A percentile compares a stretch with the other conserved stretches of the same genome.
These are phyloP conservation scores for Colletotrichum tamarilloi DNA, from an alignment of 2,329 filamentous ascomycete species.

Conservation along the genomic window DNA sequence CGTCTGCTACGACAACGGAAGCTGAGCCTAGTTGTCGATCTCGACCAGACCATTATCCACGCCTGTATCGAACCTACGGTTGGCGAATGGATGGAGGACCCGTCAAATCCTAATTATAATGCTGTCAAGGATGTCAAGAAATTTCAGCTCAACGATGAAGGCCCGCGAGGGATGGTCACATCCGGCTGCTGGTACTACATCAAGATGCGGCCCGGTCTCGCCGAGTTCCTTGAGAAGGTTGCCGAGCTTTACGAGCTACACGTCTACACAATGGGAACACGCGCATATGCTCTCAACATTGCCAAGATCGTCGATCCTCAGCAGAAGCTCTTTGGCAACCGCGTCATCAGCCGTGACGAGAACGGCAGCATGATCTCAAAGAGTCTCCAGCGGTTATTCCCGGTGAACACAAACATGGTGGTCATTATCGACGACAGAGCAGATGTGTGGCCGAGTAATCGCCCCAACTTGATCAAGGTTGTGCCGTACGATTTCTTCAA, in stretches of 20 bases:
- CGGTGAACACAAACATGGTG: constrained; percentile 98
- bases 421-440: constrained; percentile 98
- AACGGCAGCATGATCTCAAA: constrained; percentile 94
- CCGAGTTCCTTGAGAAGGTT: constrained; percentile 82
- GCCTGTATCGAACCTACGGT: constrained; percentile 97
- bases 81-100: constrained; percentile 93
- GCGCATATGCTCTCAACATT: constrained; percentile 94
- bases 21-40: constrained; percentile 92
- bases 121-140: constrained; percentile 88
- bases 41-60: constrained; percentile 98
- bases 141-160: constrained; percentile 92
- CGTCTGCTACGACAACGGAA: constrained; percentile 84
- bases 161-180: constrained; percentile 72
- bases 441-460: constrained; percentile 94
- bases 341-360: constrained; percentile 96
- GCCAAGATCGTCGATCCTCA: constrained; percentile 93
- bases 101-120: constrained; percentile 88
- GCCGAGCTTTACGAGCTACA: constrained; percentile 91
- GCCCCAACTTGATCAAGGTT: constrained; percentile 93
- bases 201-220: constrained; percentile 90
- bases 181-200: constrained; percentile 94
- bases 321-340: constrained; percentile 88
- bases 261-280: constrained; percentile 98
- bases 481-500: constrained; percentile 97
- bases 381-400: constrained; percentile 89